Conservation (phyloP, 1,284 basidiomycete genomes). For the Inonotus hispidus region DNA sequence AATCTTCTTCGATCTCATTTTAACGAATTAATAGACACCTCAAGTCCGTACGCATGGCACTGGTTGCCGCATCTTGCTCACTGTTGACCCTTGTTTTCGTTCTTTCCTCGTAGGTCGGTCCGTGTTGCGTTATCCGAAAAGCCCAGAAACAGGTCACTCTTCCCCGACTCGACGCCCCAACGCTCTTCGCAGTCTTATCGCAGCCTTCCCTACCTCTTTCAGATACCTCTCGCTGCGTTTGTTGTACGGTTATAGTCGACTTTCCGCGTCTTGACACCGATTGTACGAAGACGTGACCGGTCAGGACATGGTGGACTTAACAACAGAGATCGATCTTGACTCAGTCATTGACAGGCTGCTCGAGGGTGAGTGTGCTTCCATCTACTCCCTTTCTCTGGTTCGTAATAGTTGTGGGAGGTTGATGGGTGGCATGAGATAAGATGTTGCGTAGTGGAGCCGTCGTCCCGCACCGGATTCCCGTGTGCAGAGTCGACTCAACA, state of each 20-base stretch:
- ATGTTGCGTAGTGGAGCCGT: neutral
- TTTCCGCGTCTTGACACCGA: neutral
- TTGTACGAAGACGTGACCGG: conserved; percentile 7
- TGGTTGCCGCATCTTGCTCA: neutral
- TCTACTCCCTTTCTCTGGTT: neutral
- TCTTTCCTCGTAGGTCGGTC: conserved; percentile 10
- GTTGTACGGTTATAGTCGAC: neutral
- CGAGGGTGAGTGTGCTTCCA: conserved; percentile 72
- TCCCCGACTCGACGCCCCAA: neutral
- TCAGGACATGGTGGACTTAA: conserved; percentile 50
- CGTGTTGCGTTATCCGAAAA: conserved; percentile 18
- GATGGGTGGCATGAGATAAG: neutral
- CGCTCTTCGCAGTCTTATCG: neutral
- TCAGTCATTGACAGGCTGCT: conserved; percentile 95
- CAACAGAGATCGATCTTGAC: conserved; percentile 92
- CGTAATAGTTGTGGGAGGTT: neutral
- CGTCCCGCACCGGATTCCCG: neutral
- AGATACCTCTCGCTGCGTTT: neutral
- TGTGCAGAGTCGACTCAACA: neutral
- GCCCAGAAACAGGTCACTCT: neutral
- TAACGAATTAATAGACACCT: neutral
- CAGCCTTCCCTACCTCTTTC: neutral
- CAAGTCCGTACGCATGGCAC: conserved; percentile 1
- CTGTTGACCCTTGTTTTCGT: neutral
- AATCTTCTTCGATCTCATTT: conserved; percentile 8